Evolutionary conservation across 495 filamentous ascomycete genomes (phyloP).

Genomic region (Podospora pseudopauciseta): DNA sequence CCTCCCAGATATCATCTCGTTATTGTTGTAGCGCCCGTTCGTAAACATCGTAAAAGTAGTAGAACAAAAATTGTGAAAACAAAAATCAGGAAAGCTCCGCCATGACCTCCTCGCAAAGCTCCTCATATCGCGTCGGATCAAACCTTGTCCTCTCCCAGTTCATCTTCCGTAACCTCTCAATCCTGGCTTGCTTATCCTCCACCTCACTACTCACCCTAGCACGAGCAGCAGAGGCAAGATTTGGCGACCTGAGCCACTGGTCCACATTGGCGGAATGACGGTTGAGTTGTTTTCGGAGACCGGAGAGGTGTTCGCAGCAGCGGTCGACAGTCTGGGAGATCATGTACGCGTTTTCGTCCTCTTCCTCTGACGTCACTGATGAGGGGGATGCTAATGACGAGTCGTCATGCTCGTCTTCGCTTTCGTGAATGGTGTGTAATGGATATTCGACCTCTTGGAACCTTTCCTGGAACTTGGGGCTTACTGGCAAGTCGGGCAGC

Average conservation of each 20-base stretch:
- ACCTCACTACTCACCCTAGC: background rate
- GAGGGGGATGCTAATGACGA: background rate
- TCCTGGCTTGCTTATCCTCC: constrained; percentile 40
- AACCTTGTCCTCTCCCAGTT: constrained; percentile 52
- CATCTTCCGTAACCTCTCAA: constrained; percentile 43
- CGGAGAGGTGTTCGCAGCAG: constrained; percentile 41
- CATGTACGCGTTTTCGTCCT: constrained; percentile 33
- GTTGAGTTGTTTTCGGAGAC: constrained; percentile 38
- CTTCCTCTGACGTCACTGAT: constrained; percentile 1
- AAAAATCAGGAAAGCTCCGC: constrained; percentile 34
- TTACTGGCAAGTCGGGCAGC: constrained; percentile 20
- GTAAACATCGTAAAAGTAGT: background rate
- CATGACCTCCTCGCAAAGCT: constrained; percentile 45
- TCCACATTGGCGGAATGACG: constrained; percentile 40
- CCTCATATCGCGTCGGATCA: constrained; percentile 45
- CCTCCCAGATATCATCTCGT: background rate
- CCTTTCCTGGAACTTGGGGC: constrained; percentile 21
- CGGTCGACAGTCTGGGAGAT: constrained; percentile 42
- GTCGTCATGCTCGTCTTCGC: constrained; percentile 11
- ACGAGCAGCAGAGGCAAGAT: background rate
- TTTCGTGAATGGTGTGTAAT: constrained; percentile 21
- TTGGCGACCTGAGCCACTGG: constrained; percentile 27
- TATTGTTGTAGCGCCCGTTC: background rate
- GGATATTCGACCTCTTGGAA: constrained; percentile 26
- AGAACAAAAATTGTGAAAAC: background rate